Percentiles rank a stretch among this genome's conserved stretches.
These are phyloP conservation scores for Mycena belliarum DNA, from an alignment of 768 basidiomycete genomes.

Conservation along the genomic window DNA sequence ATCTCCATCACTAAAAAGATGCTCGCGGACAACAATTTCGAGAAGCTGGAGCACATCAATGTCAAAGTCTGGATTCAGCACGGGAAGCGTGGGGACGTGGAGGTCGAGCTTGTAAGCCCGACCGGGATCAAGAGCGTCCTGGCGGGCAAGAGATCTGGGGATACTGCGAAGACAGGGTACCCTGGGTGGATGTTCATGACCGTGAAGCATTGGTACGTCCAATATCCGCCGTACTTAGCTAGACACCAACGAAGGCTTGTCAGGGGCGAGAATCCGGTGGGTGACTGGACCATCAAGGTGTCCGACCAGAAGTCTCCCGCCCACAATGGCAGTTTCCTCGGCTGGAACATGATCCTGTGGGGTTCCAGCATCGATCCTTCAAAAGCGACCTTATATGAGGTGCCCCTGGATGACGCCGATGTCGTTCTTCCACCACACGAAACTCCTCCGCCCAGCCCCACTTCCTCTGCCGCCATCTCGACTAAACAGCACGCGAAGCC, in stretches of 20 bases:
- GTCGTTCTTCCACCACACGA: constrained; percentile 51
- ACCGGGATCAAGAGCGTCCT: constrained; percentile 83
- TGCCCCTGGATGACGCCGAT: constrained; percentile 52
- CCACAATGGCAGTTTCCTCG: constrained; percentile 71
- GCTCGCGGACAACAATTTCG: constrained; percentile 76
- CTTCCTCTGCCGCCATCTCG: constrained; percentile 38
- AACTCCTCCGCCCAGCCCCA: constrained; percentile 31
- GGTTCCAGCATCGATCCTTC: not conserved
- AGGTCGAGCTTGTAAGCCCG: constrained; percentile 87
- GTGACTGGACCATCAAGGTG: constrained; percentile 88
- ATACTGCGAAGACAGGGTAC: constrained; percentile 68
- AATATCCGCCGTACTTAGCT: not conserved
- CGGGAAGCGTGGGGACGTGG: constrained; percentile 83
- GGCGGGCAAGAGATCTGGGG: constrained; percentile 67
- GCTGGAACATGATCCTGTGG: constrained; percentile 1
- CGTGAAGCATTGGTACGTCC: constrained; percentile 90
- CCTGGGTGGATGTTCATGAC: constrained; percentile 99
- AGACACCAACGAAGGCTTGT: constrained; percentile 14
- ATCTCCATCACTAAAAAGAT: constrained; percentile 68
- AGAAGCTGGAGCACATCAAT: constrained; percentile 89
- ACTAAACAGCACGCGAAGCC: constrained; percentile 80
- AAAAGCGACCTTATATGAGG: constrained; percentile 29
- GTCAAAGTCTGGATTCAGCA: constrained; percentile 94
- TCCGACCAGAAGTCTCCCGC: constrained; percentile 70
- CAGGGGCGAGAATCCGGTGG: constrained; percentile 92